Percentiles rank a stretch among this genome's conserved stretches.
Evolutionary conservation across 768 basidiomycete species (phyloP).

Genomic region (Kwoniella pini): DNA sequence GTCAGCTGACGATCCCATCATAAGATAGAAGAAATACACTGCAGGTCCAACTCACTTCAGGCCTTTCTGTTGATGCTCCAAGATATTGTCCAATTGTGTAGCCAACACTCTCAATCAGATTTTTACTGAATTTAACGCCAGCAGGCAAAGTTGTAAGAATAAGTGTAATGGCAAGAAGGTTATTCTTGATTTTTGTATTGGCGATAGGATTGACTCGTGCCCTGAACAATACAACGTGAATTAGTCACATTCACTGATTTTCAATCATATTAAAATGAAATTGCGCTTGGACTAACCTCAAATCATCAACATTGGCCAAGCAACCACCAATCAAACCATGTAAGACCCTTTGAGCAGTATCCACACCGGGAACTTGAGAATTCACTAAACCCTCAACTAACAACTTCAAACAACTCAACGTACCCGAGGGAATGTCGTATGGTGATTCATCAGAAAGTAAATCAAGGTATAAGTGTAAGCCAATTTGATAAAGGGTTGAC

Average conservation of each 20-base stretch:
- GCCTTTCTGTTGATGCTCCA: slow-evolving; percentile 60
- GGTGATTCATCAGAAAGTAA: slow-evolving; percentile 82
- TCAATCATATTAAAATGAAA: too few relatives aligned
- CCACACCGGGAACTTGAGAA: slow-evolving; percentile 55
- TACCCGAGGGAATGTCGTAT: slow-evolving; percentile 64
- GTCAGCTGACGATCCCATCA: too few relatives aligned
- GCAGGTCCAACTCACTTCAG: slow-evolving; percentile 61
- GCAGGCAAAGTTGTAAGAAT: slow-evolving; percentile 76
- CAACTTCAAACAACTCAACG: slow-evolving; percentile 74
- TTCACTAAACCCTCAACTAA: slow-evolving; percentile 61
- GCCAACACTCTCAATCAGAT: slow-evolving; percentile 79
- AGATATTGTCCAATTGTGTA: slow-evolving; percentile 81
- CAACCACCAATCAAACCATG: slow-evolving; percentile 85
- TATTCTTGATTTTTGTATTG: slow-evolving; percentile 82
- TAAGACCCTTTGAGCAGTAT: slow-evolving; percentile 53
- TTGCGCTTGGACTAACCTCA: slow-evolving; percentile 65
- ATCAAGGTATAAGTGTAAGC: slow-evolving; percentile 76
- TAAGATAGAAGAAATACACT: not conserved
- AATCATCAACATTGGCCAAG: slow-evolving; percentile 81
- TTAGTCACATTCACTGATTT: too few relatives aligned
- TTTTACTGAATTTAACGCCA: slow-evolving; percentile 67
- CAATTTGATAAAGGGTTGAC: slow-evolving; percentile 77
- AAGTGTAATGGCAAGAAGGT: slow-evolving; percentile 80
- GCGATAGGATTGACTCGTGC: slow-evolving; percentile 77
- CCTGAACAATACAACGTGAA: slow-evolving; percentile 59